Percentiles rank a stretch among this genome's conserved stretches.
These are phyloP conservation scores for Geranium brycei DNA, from an alignment of 345 rosid species.

Conservation along the genomic window DNA sequence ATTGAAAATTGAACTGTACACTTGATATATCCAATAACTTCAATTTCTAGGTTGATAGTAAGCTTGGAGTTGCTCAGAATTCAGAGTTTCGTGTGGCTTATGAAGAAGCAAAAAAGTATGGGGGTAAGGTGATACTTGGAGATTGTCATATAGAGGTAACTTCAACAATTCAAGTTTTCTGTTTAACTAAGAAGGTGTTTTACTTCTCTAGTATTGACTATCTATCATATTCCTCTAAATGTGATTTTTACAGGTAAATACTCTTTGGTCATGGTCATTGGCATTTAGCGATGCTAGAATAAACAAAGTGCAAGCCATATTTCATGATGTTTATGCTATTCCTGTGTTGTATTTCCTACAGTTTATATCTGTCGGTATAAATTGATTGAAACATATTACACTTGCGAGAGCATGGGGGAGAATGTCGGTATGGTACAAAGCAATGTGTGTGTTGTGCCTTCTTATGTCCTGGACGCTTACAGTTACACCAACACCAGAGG, in stretches of 20 bases:
- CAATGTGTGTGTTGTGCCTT: conserved; percentile 48
- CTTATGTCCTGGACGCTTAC: conserved; percentile 62
- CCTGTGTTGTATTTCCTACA: too few relatives aligned
- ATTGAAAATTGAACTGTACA: too few relatives aligned
- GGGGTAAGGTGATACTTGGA: conserved; percentile 73
- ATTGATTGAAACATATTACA: conserved; percentile 82
- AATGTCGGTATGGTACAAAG: conserved; percentile 88
- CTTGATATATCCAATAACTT: too few relatives aligned
- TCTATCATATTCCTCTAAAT: too few relatives aligned
- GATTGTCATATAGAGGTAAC: conserved; percentile 89
- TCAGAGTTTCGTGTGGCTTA: conserved; percentile 85
- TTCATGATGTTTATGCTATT: too few relatives aligned
- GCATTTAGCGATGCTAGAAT: too few relatives aligned
- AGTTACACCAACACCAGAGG: conserved; percentile 63
- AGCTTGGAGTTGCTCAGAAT: conserved; percentile 78
- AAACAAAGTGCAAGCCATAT: too few relatives aligned
- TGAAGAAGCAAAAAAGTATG: conserved; percentile 80
- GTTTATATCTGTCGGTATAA: too few relatives aligned
- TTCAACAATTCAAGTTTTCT: background rate
- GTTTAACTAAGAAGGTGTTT: too few relatives aligned
- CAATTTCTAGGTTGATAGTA: conserved; percentile 54
- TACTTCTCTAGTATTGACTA: too few relatives aligned
- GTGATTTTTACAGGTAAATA: too few relatives aligned
- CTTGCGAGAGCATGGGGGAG: conserved; percentile 64
- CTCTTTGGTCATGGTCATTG: too few relatives aligned